Base-by-base conservation (phyloP, 83 land plant genomes). In the Isoetes engelmannii region DNA sequence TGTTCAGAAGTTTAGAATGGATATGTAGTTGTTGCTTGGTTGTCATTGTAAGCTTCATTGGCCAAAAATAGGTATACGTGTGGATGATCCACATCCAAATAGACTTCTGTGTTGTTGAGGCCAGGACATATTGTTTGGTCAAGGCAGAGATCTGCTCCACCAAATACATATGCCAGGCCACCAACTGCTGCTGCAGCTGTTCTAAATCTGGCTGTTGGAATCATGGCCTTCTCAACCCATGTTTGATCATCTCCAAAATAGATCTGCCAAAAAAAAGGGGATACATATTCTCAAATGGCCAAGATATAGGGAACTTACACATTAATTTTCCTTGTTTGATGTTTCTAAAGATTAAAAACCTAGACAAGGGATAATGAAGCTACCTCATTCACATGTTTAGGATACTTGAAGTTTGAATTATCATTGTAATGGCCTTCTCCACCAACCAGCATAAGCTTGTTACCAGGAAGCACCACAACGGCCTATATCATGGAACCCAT, bases 171-270 rank as follows among this genome's bases (percentile, higher is more conserved):
- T 0, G 81, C 66, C 42, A 76, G 64, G 10, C 83, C 81, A 10
- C 80, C 83, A 4, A 62, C 63, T 15, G 75, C 46, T 57, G 81
- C 75, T 63, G 80, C 81, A 9, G 77, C 76, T 5, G 81, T 77
- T 42, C 81, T 74, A 70, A 81, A 77, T 17, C 83, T 69, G 19
- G 81, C 76, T 13, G 76, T 77, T 5, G 83, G 81, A 37, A 81
- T 81, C 77, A 77, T 78, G 5, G 83, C 83, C 65, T 81, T 81
- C 63, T 81, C 65, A 18, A 81, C 81, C 83, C 83, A 81, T 53
- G 77, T 81, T 17, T 68, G 72, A 61, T 81, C 83, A 19, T 56
- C 65, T 41, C 47, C 70, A 69, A 69, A 77, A 62, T 68, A 81
- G 18, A 81, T 57, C 81, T 81, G 77, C 5, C 6, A 41, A 42